Evolutionary conservation across 306 rosid genomes (phyloP), one percentile per base, ranked within the genome.

Genomic region (Malus sieversii): DNA sequence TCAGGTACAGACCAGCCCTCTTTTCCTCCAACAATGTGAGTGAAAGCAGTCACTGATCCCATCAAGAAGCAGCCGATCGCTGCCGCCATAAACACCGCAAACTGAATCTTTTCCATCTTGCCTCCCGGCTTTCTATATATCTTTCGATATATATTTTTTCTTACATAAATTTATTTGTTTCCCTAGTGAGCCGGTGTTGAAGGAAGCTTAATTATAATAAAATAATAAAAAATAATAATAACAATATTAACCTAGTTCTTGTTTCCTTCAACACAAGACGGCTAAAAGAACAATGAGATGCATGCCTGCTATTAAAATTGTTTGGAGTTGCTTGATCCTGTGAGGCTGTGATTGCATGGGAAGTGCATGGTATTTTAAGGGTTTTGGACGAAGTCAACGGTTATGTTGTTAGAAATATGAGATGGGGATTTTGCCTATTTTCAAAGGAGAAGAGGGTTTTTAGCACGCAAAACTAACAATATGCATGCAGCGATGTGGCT

Each of bases 21-120:
- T 8, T n/a, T 8, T 29, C 84, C 97, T 73, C 97, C 98, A 2
- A 93, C 93, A 62, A 82, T 38, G 80, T 93, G 96, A 70, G 72
- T 82, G 35, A 77, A 29, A 18, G 89, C 91, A 66, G 40, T 71
- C 30, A 71, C 86, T 2, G 74, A n/a, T 29, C 45, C 85, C 69
- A 88, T 72, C 48, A 82, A 2, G 42, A 77, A 30, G 73, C 77
- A 75, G 16, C 85, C 77, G 55, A 77, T 55, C 27, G 64, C 77
- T 30, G 32, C 80, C 70, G 81, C 52, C 4, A 82, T 18, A 15
- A 82, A 48, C 62, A 81, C n/a, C 71, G 46, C n/a, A 25, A 71
- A 16, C 6, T 84, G 53, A 81, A 79, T 72, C 69, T 77, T 75
- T 8, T 46, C 70, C 91, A 87, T 89, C 66, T 68, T 4, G n/a